Evolutionary conservation across 345 rosid genomes (phyloP), one percentile per base, ranked within the genome.

Genomic region (Iberis pinnata): DNA sequence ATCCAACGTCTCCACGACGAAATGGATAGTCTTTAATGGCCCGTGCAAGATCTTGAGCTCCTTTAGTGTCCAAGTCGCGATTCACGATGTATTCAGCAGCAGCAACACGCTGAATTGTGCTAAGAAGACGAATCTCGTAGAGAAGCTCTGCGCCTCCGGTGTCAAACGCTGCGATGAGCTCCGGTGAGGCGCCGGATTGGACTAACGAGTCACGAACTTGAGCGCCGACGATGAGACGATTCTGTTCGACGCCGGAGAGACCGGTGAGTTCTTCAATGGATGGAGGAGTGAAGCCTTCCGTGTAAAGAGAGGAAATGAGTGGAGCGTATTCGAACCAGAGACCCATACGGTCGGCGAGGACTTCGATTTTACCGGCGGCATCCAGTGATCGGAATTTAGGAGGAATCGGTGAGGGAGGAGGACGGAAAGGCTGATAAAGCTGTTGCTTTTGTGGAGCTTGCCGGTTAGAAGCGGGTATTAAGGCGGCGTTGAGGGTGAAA

Each of bases 291-390:
- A 84, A 83, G 13, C 98, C 98, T 63, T 92, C 96, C 36, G 73
- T 77, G 70, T 81, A 36, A 9, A 92, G 80, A 10, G 83, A 71
- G 12, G 95, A 43, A n/a, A 92, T 87, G 17, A 92, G 77, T 0
- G 93, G 88, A 12, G 98, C 95, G 68, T 80, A 92, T 43, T 84
- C 92, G 72, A 69, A 84, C 95, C 98, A 90, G 58, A 74, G 80
- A 31, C 88, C 98, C 42, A 78, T 67, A 25, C 96, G 84, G 56
- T 76, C 80, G 18, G 92, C 17, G 52, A 90, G 89, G 70, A 82
- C 70, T 12, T 87, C 86, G 61, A 90, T 67, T 57, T 84, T 87
- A 9, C 61, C 68, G 50, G 76, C 64, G 48, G 63, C 7, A 73
- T 87, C 98, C 40, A 90, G 92, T 22, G 81, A 60, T 37, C 76